Conservation (phyloP, 352 stramenopile species). For the Globisporangium paroecandrum region DNA sequence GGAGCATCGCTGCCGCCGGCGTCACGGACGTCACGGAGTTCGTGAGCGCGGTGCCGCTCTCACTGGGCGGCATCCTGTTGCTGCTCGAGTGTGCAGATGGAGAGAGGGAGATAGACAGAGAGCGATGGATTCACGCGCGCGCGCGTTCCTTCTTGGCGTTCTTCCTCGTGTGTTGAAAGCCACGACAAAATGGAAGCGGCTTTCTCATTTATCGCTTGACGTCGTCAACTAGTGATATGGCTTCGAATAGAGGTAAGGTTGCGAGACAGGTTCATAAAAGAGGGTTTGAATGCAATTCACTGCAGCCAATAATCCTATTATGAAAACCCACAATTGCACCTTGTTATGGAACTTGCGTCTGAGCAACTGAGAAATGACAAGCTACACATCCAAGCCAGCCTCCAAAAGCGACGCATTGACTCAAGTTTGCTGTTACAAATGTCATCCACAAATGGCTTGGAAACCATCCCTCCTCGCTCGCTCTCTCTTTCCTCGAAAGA, state of each 20-base stretch:
- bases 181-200: neutral
- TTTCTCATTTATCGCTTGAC: neutral
- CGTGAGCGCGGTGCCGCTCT: slow-evolving; percentile 8
- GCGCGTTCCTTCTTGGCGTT: neutral
- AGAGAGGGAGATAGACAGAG: neutral
- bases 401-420: neutral
- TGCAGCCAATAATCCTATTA: neutral
- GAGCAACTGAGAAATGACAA: neutral
- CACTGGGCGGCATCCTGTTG: slow-evolving; percentile 11
- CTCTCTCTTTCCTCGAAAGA: neutral
- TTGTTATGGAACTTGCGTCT: neutral
- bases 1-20: slow-evolving; percentile 14
- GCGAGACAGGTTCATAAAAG: neutral
- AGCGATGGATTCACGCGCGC: neutral
- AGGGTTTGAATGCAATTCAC: neutral
- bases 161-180: neutral
- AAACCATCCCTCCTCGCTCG: neutral
- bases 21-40: slow-evolving; percentile 7
- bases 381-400: neutral
- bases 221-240: neutral
- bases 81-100: neutral
- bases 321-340: neutral
- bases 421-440: neutral
- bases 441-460: neutral
- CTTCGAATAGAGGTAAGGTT: neutral